Evolutionary conservation across 768 basidiomycete genomes (phyloP).

Genomic region (Tulasnella calospora): DNA sequence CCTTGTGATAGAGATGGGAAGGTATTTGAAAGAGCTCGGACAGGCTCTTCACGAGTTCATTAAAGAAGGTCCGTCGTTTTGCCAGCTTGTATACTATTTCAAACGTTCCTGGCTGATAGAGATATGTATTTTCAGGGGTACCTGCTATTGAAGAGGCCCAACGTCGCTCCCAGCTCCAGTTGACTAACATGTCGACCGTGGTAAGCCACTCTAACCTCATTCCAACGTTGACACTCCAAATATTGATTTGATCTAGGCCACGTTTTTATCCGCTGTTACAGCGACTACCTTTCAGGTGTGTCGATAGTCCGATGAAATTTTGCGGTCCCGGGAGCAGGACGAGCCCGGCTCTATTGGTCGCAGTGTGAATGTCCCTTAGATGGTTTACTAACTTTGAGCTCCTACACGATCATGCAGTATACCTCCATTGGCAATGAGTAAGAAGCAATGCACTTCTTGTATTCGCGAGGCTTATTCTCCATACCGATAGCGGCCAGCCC

Average conservation of each 20-base stretch:
- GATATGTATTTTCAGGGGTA: slow-evolving; percentile 45
- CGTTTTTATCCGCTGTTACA: background rate
- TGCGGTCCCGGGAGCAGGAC: too few relatives aligned
- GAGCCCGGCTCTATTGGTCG: too few relatives aligned
- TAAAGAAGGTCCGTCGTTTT: slow-evolving; percentile 51
- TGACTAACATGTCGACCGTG: slow-evolving; percentile 24
- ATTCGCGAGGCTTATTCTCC: too few relatives aligned
- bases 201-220: background rate
- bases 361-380: background rate
- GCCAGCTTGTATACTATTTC: too few relatives aligned
- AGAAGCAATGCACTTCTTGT: too few relatives aligned
- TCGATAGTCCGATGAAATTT: too few relatives aligned
- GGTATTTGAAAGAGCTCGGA: slow-evolving; percentile 64
- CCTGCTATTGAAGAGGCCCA: slow-evolving; percentile 55
- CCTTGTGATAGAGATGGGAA: slow-evolving; percentile 63
- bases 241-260: background rate
- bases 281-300: slow-evolving; percentile 11
- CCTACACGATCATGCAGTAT: background rate
- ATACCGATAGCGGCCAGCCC: too few relatives aligned
- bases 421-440: background rate
- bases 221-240: too few relatives aligned
- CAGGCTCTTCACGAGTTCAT: slow-evolving; percentile 66
- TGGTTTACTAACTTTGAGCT: background rate
- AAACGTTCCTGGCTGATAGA: background rate
- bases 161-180: background rate